These are phyloP conservation scores for Obelidium mucronatum DNA, from an alignment of 192 early-diverging fungal genomes.

Conservation along the genomic window DNA sequence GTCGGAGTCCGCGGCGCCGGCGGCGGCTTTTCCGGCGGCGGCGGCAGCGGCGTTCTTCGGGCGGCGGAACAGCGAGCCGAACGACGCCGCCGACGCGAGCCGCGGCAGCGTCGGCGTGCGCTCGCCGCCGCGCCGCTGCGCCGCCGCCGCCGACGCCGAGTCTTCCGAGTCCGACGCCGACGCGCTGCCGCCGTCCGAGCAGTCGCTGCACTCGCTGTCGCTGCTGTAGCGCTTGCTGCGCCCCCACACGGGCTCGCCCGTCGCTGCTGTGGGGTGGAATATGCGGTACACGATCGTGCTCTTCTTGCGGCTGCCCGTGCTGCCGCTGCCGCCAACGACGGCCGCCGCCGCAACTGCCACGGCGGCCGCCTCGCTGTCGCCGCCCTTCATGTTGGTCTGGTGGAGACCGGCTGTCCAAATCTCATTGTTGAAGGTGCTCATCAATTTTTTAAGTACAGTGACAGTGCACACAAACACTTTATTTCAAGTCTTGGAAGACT, in stretches of 20 bases:
- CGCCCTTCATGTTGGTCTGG: background rate
- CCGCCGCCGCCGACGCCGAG: background rate
- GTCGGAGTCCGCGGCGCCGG: constrained; percentile 38
- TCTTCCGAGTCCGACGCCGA: constrained; percentile 5
- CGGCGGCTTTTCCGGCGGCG: too few relatives aligned
- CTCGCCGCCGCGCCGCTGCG: constrained; percentile 9
- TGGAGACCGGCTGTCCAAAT: constrained; percentile 46
- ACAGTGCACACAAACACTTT: too few relatives aligned
- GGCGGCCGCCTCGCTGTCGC: too few relatives aligned
- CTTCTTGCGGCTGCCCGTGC: constrained; percentile 18
- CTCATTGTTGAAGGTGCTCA: constrained; percentile 40
- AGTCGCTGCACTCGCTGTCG: constrained; percentile 43
- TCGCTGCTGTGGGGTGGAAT: constrained; percentile 45
- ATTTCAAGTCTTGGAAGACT: too few relatives aligned
- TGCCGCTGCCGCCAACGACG: constrained; percentile 16
- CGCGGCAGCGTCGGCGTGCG: background rate
- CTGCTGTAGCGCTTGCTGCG: constrained; percentile 32
- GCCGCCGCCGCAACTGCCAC: too few relatives aligned
- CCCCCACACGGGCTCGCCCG: constrained; percentile 5
- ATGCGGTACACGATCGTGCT: constrained; percentile 51
- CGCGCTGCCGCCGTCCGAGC: constrained; percentile 23
- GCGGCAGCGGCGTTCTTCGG: constrained; percentile 32
- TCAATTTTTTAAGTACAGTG: too few relatives aligned
- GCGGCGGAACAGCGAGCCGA: background rate
- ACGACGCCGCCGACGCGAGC: background rate